A percentile compares a stretch with the other conserved stretches of the same genome.
These are phyloP conservation scores for Fusarium sp. DNA, from an alignment of 2,329 filamentous ascomycete genomes.

Conservation along the genomic window DNA sequence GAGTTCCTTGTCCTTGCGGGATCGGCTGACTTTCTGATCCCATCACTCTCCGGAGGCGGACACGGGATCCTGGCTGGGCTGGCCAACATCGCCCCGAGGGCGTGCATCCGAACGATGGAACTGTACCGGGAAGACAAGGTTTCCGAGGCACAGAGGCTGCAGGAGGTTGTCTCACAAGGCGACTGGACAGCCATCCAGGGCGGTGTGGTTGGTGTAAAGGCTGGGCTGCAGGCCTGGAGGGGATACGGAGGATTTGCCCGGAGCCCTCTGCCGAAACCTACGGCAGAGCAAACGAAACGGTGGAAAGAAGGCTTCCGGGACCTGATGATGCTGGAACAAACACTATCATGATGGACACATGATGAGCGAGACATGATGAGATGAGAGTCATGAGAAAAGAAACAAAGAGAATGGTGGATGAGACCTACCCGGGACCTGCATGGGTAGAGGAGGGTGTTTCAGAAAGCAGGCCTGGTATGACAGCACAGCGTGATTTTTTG, in stretches of 20 bases:
- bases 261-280: slow-evolving; percentile 55
- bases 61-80: slow-evolving; percentile 79
- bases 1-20: slow-evolving; percentile 78
- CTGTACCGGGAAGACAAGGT: slow-evolving; percentile 69
- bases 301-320: slow-evolving; percentile 70
- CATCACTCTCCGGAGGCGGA: slow-evolving; percentile 75
- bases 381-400: neutral
- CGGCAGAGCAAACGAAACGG: slow-evolving; percentile 58
- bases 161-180: slow-evolving; percentile 73
- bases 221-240: slow-evolving; percentile 72
- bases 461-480: slow-evolving; percentile 5
- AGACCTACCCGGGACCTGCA: slow-evolving; percentile 29
- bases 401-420: neutral
- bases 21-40: slow-evolving; percentile 78
- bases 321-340: slow-evolving; percentile 64
- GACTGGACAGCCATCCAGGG: slow-evolving; percentile 81
- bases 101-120: slow-evolving; percentile 71
- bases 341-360: slow-evolving; percentile 42
- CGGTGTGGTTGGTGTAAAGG: slow-evolving; percentile 79
- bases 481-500: neutral
- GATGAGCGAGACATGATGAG: slow-evolving; percentile 10
- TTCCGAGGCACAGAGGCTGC: slow-evolving; percentile 70
- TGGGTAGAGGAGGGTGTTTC: slow-evolving; percentile 13
- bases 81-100: slow-evolving; percentile 77
- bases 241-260: slow-evolving; percentile 71